These are phyloP conservation scores for Kwoniella mangroviensis DNA, from an alignment of 768 basidiomycete genomes.

Conservation along the genomic window DNA sequence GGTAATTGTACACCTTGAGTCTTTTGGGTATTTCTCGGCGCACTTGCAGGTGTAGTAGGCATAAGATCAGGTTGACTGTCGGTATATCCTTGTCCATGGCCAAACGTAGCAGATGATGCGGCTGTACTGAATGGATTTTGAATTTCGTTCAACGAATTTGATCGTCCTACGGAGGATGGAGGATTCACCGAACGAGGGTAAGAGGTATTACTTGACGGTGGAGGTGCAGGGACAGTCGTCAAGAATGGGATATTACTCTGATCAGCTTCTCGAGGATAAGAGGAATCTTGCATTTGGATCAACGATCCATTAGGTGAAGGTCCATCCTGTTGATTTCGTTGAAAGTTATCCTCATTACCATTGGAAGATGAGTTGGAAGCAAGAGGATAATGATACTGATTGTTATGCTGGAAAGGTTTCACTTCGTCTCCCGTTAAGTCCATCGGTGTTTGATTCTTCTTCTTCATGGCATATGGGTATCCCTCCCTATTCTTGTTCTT, in stretches of 20 bases:
- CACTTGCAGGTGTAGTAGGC: background rate
- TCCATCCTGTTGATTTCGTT: background rate
- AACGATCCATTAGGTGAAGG: background rate
- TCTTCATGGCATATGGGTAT: background rate
- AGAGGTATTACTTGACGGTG: slow-evolving; percentile 26
- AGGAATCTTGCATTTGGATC: background rate
- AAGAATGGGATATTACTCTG: slow-evolving; percentile 24
- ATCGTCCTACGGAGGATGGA: slow-evolving; percentile 18
- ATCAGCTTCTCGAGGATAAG: slow-evolving; percentile 17
- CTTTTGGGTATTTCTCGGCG: background rate
- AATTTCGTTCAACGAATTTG: background rate
- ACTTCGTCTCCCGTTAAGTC: slow-evolving; percentile 31
- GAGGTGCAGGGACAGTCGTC: slow-evolving; percentile 12
- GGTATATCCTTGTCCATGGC: background rate
- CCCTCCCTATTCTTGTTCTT: slow-evolving; percentile 7
- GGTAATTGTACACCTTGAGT: slow-evolving; percentile 7
- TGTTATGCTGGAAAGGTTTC: slow-evolving; percentile 22
- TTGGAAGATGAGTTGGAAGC: slow-evolving; percentile 6
- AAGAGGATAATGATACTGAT: background rate
- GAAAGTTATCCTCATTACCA: background rate
- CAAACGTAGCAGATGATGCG: slow-evolving; percentile 12
- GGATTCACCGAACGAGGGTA: slow-evolving; percentile 20
- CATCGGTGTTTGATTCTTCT: slow-evolving; percentile 6
- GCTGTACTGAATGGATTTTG: slow-evolving; percentile 3
- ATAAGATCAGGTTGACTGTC: background rate